phyloP scores from a whole-genome alignment of 1,284 basidiomycete genomes.

The Microbotryum violaceum region DNA sequence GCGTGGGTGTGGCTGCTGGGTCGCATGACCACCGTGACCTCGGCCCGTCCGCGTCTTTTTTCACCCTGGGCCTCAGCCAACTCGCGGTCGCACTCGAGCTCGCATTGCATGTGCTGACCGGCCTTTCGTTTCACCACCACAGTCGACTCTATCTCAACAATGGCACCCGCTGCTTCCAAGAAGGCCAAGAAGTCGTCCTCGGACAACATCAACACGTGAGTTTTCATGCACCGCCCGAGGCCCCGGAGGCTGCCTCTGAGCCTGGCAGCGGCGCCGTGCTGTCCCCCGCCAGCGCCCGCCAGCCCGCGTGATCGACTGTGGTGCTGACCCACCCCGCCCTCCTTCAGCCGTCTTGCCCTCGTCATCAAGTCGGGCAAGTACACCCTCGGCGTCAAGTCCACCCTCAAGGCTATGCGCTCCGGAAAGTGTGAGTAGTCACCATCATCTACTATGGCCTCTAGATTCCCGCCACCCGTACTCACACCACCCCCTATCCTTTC shows the following conservation, averaged over 20 bases:
- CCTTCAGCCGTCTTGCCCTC: conserved; percentile 65
- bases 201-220: conserved; percentile 79
- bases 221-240: too few species aligned
- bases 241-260: too few species aligned
- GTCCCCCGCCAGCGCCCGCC: too few species aligned
- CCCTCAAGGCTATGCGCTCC: conserved; percentile 94
- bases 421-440: conserved; percentile 82
- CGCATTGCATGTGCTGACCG: neutral
- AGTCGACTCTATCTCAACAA: conserved; percentile 2
- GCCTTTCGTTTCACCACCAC: too few species aligned
- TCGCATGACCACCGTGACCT: neutral
- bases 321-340: too few species aligned
- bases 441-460: conserved; percentile 14
- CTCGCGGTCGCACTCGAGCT: neutral
- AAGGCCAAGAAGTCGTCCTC: conserved; percentile 38
- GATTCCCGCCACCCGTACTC: neutral
- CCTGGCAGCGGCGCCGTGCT: too few species aligned
- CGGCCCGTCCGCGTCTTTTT: neutral
- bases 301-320: too few species aligned
- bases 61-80: neutral
- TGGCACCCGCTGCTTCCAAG: conserved; percentile 30
- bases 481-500: neutral
- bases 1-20: neutral
- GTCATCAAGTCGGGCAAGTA: conserved; percentile 96
- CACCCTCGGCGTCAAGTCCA: conserved; percentile 90